Base-by-base conservation (phyloP, 768 basidiomycete genomes). In the Mycena vulgaris region DNA sequence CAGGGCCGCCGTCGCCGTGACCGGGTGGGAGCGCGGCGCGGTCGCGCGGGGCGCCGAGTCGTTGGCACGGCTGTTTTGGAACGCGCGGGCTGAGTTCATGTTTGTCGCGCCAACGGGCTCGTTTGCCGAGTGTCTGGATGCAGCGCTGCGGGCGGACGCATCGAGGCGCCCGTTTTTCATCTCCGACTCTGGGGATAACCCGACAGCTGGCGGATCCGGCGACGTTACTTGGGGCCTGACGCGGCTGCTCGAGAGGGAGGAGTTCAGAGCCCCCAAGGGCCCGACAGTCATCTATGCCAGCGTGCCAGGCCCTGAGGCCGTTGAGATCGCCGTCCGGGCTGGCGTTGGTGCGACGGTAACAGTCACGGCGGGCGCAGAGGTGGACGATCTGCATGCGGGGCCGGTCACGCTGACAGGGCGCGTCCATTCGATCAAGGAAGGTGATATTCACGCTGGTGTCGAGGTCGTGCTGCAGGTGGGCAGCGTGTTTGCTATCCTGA, bases 161-260 rank as follows among this genome's bases (percentile, higher is more conserved):
- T 39, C 56, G 39, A 57, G 56, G 56, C 56, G 56, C 56, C 56
- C 56, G 37, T 57, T 57, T 57, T 57, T 57, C 56, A 57, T 57
- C 56, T 57, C 56, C 27, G 56, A 57, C 56, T 57, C 56, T 57
- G 56, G 56, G 56, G 56, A 57, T 57, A 57, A 57, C 56, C 56
- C 56, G 39, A 57, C 56, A 37, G 56, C 56, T 42, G 56, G 56
- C 39, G 56, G 56, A 57, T 57, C 56, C 56, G 56, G 56, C 56
- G 56, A 57, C 39, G 56, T 57, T 42, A 57, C 56, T 28, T 57
- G 56, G 56, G 56, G 56, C 56, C 56, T 57, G 56, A 57, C 56
- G 56, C 56, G 56, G 56, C 56, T 57, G 37, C 56, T 57, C 56
- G 56, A 57, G 56, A 57, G 56, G 56, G 56, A 57, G 27, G 56